These are phyloP conservation scores for Trametes hirsuta DNA, from an alignment of 1,284 basidiomycete genomes.

Conservation along the genomic window DNA sequence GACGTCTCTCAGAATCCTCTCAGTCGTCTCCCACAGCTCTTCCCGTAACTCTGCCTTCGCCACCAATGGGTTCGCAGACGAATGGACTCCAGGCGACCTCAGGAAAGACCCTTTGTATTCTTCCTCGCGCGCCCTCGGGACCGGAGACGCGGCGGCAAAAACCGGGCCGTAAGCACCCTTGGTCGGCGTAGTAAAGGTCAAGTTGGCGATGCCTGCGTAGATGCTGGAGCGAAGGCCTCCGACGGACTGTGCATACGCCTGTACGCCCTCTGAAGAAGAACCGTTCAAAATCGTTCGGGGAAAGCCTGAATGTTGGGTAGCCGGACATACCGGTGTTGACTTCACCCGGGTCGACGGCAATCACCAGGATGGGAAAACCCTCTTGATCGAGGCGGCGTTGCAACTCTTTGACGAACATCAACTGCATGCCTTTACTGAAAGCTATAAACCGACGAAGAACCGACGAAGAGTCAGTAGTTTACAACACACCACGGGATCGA, in stretches of 20 bases:
- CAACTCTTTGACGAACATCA: slow-evolving; percentile 34
- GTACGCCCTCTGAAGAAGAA: slow-evolving; percentile 22
- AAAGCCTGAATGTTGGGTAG: slow-evolving; percentile 17
- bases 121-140: slow-evolving; percentile 38
- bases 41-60: slow-evolving; percentile 42
- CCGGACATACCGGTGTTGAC: slow-evolving; percentile 43
- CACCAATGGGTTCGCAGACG: slow-evolving; percentile 31
- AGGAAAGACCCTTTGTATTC: slow-evolving; percentile 52
- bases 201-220: slow-evolving; percentile 29
- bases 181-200: slow-evolving; percentile 42
- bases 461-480: no score
- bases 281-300: not conserved
- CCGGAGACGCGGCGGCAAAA: slow-evolving; percentile 48
- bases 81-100: slow-evolving; percentile 40
- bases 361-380: slow-evolving; percentile 35
- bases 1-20: slow-evolving; percentile 33
- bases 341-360: slow-evolving; percentile 37
- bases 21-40: slow-evolving; percentile 49
- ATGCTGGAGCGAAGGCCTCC: slow-evolving; percentile 24
- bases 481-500: no score
- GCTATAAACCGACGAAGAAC: slow-evolving; percentile 21
- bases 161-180: slow-evolving; percentile 46
- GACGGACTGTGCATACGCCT: slow-evolving; percentile 21
- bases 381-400: slow-evolving; percentile 33
- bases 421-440: slow-evolving; percentile 39